A percentile compares a stretch with the other conserved stretches of the same genome.
Conservation (phyloP, 176 grass and related monocot genomes). For the Zea mays region Zm-B73-REFERENCE-NAM-5.0 NC_050100.1:167659501-167660000, state of each 20-base stretch:
- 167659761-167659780: constrained; percentile 94
- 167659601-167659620: neutral
- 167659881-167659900: constrained; percentile 96
- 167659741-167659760: constrained; percentile 73
- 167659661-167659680: neutral
- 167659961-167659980: constrained; percentile 31
- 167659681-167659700: constrained; percentile 30
- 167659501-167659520: too few species aligned
- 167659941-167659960: constrained; percentile 80
- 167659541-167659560: neutral
- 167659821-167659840: constrained; percentile 52
- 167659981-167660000: constrained; percentile 12
- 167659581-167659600: constrained; percentile 7
- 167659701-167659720: neutral
- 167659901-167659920: constrained; percentile 87
- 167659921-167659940: constrained; percentile 91
- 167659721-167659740: constrained; percentile 28
- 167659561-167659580: neutral
- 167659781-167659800: constrained; percentile 74
- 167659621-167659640: constrained; percentile 10
- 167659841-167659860: constrained; percentile 40
- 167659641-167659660: neutral
- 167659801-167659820: constrained; percentile 71
- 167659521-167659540: too few species aligned
- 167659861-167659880: constrained; percentile 69